Conservation (phyloP, 495 filamentous ascomycete genomes). For the Podospora appendiculata region DNA sequence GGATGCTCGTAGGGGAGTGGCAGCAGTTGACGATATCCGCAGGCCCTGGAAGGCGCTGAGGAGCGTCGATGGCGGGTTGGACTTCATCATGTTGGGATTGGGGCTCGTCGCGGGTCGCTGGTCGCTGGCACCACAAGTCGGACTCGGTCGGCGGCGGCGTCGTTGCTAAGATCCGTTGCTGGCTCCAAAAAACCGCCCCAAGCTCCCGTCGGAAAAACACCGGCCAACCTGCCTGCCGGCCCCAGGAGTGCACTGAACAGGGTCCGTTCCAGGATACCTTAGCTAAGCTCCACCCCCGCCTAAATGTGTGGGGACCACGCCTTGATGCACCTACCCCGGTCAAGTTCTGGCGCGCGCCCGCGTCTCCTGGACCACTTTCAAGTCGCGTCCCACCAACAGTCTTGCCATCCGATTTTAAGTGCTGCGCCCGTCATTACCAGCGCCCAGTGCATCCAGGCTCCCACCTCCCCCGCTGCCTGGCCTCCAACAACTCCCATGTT, state of each 20-base stretch:
- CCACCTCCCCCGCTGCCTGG: too few relatives aligned
- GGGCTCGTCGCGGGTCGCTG: neutral
- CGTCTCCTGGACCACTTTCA: neutral
- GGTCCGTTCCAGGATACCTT: too few relatives aligned
- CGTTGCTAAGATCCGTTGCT: neutral
- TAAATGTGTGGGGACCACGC: neutral
- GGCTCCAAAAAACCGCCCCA: neutral
- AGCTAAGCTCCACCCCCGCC: too few relatives aligned
- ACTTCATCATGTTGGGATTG: constrained; percentile 27
- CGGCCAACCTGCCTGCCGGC: neutral
- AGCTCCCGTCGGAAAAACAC: neutral
- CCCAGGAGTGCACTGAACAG: neutral
- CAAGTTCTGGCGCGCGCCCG: constrained; percentile 8
- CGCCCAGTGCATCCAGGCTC: too few relatives aligned
- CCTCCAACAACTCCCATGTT: too few relatives aligned
- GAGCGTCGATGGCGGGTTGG: constrained; percentile 29
- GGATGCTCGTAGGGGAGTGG: constrained; percentile 19
- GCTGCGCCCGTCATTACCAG: too few relatives aligned
- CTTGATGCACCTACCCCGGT: neutral
- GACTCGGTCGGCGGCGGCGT: neutral
- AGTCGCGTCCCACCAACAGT: neutral
- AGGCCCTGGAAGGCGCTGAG: constrained; percentile 35
- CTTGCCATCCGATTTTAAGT: too few relatives aligned
- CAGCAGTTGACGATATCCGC: constrained; percentile 23
- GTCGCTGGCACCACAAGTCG: neutral